These are phyloP conservation scores for Parietaria judaica DNA, from an alignment of 306 rosid genomes.

Conservation along the genomic window DNA sequence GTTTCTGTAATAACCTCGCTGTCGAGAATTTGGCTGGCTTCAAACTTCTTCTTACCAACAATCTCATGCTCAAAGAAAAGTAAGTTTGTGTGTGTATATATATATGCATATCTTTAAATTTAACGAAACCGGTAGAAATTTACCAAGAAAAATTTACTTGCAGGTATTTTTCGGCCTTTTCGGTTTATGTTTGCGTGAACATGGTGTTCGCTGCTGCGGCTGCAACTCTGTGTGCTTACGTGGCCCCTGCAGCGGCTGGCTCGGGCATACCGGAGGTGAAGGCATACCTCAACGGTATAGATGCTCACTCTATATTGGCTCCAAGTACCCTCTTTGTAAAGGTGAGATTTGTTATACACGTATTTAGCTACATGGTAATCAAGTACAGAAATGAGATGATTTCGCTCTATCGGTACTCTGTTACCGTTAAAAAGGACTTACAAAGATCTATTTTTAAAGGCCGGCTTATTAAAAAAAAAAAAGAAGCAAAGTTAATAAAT, in stretches of 20 bases:
- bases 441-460: neutral
- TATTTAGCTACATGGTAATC: neutral
- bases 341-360: constrained; percentile 25
- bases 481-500: neutral
- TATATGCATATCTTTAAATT: too few species aligned
- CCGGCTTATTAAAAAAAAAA: neutral
- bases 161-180: constrained; percentile 68
- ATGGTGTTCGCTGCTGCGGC: constrained; percentile 49
- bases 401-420: neutral
- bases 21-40: constrained; percentile 78
- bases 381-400: neutral
- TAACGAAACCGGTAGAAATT: too few species aligned
- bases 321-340: constrained; percentile 72
- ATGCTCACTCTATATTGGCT: constrained; percentile 65
- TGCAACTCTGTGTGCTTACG: constrained; percentile 52
- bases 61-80: constrained; percentile 51
- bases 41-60: constrained; percentile 55
- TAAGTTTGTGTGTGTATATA: constrained; percentile 19
- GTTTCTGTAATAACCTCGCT: constrained; percentile 56
- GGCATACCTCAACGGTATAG: constrained; percentile 82
- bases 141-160: neutral
- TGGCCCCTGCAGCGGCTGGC: constrained; percentile 82
- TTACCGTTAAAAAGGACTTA: neutral
- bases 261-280: constrained; percentile 90
- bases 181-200: constrained; percentile 38